A percentile compares a stretch with the other conserved stretches of the same genome.
Conservation (phyloP, 2,329 filamentous ascomycete genomes). For the Pestalotiopsis fici region DNA sequence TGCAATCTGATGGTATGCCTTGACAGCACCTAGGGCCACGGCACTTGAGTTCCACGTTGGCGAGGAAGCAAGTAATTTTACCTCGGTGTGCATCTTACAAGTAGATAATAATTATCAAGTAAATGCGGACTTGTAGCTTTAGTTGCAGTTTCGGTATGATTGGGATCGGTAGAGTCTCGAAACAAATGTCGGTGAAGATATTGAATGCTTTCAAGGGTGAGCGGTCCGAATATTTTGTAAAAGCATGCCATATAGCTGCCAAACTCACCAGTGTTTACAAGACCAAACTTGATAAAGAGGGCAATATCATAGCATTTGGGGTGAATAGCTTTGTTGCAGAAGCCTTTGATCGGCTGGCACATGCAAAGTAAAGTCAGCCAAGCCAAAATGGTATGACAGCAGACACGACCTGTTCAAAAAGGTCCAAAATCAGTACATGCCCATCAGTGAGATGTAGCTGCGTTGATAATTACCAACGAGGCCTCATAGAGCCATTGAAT, state of each 20-base stretch:
- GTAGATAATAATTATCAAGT: conserved; percentile 41
- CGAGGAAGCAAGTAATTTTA: neutral
- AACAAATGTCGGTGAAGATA: conserved; percentile 44
- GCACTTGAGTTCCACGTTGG: neutral
- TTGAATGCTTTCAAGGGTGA: conserved; percentile 31
- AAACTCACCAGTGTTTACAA: conserved; percentile 16
- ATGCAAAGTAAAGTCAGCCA: conserved; percentile 18
- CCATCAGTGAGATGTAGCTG: too few species aligned
- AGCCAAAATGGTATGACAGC: conserved; percentile 18
- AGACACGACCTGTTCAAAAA: conserved; percentile 18
- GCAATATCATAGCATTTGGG: conserved; percentile 12
- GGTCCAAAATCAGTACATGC: neutral
- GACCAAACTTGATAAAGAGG: conserved; percentile 21
- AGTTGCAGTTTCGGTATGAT: conserved; percentile 43
- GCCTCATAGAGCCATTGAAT: conserved; percentile 13
- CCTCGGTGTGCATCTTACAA: conserved; percentile 15
- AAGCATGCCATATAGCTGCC: neutral
- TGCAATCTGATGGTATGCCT: conserved; percentile 36
- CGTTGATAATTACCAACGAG: neutral
- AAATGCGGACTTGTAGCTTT: conserved; percentile 36
- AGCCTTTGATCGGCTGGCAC: conserved; percentile 15
- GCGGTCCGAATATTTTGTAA: neutral
- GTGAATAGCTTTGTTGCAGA: neutral
- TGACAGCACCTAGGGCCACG: conserved; percentile 36
- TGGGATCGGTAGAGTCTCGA: conserved; percentile 41